Base-by-base conservation (phyloP, 257 asterid species). In the Phtheirospermum japonicum region DNA sequence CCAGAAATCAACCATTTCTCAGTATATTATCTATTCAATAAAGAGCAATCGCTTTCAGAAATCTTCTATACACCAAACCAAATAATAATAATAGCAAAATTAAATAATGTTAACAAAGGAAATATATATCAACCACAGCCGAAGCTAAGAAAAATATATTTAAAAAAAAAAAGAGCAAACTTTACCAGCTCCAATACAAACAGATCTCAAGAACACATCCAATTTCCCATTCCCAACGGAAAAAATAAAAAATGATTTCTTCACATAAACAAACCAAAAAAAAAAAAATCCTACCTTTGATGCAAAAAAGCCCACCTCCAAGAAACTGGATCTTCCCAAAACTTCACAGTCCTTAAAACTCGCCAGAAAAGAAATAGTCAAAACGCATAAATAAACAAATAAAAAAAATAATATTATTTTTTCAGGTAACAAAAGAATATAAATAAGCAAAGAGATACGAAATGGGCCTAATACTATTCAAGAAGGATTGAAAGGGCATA, bases 201-300 rank as follows among this genome's bases (percentile, higher is more conserved):
- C 52, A 64, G 58, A 52, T 52, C 33, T 52, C 39, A 42, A 18
- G 64, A 9, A 4, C 61, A 71, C 45, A 19, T 19, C 34, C 6
- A 16, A 59, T 36, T 19, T n/a, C 50, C 46, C 37, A 39, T 57
- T 17, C 12, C 34, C 33, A 23, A 18, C 5, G 14, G 5, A 50
- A 50, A 11, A 46, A 48, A 53, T 16, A 64, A 13, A 76, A 72
- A 11, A 63, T 34, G 52, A 39, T 12, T 52, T 20, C 9, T 26
- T 52, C 9, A 5, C 36, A 26, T 4, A 52, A 20, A 23, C 58
- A 26, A 10, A 26, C 18, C 36, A 23, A 23, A 23, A 1, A 23
- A 23, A 23, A 23, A 23, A 26, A 52, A 26, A 52, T 26, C 6
- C 58, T 67, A 82, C 89, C 94, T 84, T 74, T 45, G 64, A 62